phyloP scores from a whole-genome alignment of 1,284 basidiomycete genomes.

The Rhodotorula sp. region DNA sequence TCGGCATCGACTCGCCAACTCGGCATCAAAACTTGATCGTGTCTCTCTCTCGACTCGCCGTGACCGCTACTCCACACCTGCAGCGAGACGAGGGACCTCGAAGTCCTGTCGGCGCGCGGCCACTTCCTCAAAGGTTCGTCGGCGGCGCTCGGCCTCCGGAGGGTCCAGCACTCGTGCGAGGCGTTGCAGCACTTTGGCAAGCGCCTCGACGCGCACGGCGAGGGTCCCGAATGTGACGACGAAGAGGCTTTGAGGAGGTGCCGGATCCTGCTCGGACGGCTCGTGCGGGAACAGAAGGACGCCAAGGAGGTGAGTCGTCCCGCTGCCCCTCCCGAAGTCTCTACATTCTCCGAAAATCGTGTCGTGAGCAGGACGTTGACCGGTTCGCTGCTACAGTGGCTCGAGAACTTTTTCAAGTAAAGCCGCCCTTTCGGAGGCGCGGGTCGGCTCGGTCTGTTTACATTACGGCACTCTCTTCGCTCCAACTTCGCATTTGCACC shows the following conservation, averaged over 20 bases:
- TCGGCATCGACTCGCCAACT: too few species aligned
- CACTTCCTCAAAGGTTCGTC: conserved; percentile 53
- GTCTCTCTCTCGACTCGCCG: background rate
- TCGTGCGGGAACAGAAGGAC: conserved; percentile 60
- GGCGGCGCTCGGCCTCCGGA: conserved; percentile 52
- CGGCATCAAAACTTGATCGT: background rate
- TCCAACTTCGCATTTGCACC: too few species aligned
- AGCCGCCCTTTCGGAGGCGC: too few species aligned
- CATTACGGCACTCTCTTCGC: too few species aligned
- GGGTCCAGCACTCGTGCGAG: conserved; percentile 52
- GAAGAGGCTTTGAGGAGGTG: conserved; percentile 68
- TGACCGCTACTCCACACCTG: background rate
- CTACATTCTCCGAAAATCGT: background rate
- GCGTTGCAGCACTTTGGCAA: conserved; percentile 52
- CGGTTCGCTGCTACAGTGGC: background rate
- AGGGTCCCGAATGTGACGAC: conserved; percentile 54
- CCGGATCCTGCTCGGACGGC: conserved; percentile 56
- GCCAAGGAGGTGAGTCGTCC: conserved; percentile 53
- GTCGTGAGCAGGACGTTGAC: background rate
- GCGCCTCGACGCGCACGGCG: conserved; percentile 49
- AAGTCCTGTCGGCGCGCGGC: conserved; percentile 50
- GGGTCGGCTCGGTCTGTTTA: too few species aligned
- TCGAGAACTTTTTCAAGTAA: conserved; percentile 8
- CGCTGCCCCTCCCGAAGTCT: too few species aligned
- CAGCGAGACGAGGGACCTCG: conserved; percentile 46